phyloP scores from a whole-genome alignment of 768 basidiomycete species.

The Epithele typhae region DNA sequence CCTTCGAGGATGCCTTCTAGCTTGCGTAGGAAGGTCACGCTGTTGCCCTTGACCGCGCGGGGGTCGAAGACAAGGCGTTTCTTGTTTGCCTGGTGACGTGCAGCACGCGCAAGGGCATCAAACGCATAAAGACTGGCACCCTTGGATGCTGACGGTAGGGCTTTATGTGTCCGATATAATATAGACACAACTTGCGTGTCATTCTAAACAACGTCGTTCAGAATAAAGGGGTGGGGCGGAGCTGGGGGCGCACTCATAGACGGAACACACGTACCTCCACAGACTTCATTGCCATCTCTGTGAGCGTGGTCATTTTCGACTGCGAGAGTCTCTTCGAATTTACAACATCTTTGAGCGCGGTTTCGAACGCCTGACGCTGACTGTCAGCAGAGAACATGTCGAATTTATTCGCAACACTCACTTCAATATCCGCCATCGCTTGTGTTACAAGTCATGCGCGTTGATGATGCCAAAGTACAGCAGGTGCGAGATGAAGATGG shows the following conservation, averaged over 20 bases:
- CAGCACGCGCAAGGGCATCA: conserved; percentile 88
- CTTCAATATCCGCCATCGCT: too few species aligned
- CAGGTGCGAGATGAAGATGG: too few species aligned
- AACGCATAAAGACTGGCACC: conserved; percentile 90
- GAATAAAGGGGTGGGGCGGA: background rate
- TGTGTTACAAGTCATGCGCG: too few species aligned
- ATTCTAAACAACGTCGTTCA: conserved; percentile 42
- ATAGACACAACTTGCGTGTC: conserved; percentile 86
- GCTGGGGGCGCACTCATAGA: background rate
- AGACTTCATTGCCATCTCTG: conserved; percentile 69
- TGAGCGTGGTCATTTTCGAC: conserved; percentile 77
- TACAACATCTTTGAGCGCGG: conserved; percentile 76
- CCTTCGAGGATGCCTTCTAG: conserved; percentile 89
- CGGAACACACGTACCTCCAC: conserved; percentile 56
- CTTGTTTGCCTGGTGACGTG: conserved; percentile 64
- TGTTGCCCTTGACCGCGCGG: conserved; percentile 57
- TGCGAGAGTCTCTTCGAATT: conserved; percentile 79
- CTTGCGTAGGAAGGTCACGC: conserved; percentile 82
- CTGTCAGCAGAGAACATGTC: too few species aligned
- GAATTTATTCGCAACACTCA: too few species aligned
- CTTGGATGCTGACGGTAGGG: conserved; percentile 62
- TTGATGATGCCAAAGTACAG: too few species aligned
- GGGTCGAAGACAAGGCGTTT: conserved; percentile 53
- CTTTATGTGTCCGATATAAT: conserved; percentile 86
- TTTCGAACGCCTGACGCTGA: conserved; percentile 90